Conservation (phyloP, 495 filamentous ascomycete genomes). For the Physcia stellaris region DNA sequence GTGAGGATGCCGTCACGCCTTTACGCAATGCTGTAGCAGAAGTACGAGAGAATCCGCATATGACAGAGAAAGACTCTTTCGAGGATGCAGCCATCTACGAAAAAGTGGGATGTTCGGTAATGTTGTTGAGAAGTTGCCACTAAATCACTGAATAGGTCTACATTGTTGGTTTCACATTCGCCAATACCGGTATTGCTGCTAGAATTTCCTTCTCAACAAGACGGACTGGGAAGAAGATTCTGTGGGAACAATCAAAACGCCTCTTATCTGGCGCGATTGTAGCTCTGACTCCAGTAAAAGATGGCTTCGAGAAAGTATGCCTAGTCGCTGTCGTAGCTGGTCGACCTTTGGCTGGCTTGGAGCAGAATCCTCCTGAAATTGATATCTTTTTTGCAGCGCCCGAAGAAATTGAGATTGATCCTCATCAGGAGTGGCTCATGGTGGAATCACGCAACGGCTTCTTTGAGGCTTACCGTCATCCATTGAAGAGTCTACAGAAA, state of each 20-base stretch:
- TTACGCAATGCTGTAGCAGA: slow-evolving; percentile 44
- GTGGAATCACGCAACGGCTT: slow-evolving; percentile 58
- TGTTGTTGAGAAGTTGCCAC: background rate
- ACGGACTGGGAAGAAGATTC: slow-evolving; percentile 52
- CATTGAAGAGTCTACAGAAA: slow-evolving; percentile 59
- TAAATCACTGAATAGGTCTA: slow-evolving; percentile 39
- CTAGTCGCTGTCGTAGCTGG: slow-evolving; percentile 63
- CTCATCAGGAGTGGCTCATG: slow-evolving; percentile 61
- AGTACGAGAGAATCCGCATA: slow-evolving; percentile 27
- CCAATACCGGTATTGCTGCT: slow-evolving; percentile 46
- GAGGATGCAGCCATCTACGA: slow-evolving; percentile 56
- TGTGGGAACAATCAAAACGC: slow-evolving; percentile 65
- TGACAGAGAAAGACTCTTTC: slow-evolving; percentile 32
- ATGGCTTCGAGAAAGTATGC: slow-evolving; percentile 53
- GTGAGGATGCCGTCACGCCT: slow-evolving; percentile 47
- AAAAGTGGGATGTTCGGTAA: slow-evolving; percentile 33
- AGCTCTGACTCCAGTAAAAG: slow-evolving; percentile 48
- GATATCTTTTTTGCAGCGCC: slow-evolving; percentile 58
- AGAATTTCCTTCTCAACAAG: slow-evolving; percentile 58
- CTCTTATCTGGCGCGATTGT: slow-evolving; percentile 57
- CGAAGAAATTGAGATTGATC: slow-evolving; percentile 52
- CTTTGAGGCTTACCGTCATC: slow-evolving; percentile 61
- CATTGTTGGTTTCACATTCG: slow-evolving; percentile 47
- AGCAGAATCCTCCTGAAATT: slow-evolving; percentile 54
- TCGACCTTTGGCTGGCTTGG: slow-evolving; percentile 45